Base-by-base conservation (phyloP, 1,284 basidiomycete genomes). In the Leccinum fuscescens region DNA sequence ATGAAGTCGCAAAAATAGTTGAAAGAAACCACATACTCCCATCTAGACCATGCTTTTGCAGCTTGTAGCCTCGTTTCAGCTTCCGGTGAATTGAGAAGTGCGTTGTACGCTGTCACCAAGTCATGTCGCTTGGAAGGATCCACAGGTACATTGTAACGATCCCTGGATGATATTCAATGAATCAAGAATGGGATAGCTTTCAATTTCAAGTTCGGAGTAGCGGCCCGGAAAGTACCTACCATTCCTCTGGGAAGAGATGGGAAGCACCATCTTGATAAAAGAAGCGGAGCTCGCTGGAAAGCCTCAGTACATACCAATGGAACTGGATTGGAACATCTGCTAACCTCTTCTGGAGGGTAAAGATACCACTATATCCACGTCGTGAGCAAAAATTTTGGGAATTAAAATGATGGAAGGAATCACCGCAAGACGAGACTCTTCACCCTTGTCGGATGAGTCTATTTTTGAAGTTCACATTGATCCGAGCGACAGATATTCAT, bases 251-350 rank as follows among this genome's bases (percentile, higher is more conserved):
- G 80, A 94, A 96, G 57, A 95, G 74, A 72, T 90, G 86, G 2
- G 87, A 89, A 17, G 89, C 77, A 8, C 91, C 92, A 1, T 90
- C 82, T 78, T 96, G 93, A 76, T 97, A 98, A 80, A 98, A 97
- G 80, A 95, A 98, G 27, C 84, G 80, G 29, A 98, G 82, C 76
- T 98, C 96, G 66, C 86, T 90, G 54, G 37, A 54, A 35, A 39
- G 2, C 8, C 4, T 57, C 56, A 58, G 46, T n/a, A 48, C 27
- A 35, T 20, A 31, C 15, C 8, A 27, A 50, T 48, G 14, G 44
- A 57, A 27, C 6, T 11, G n/a, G 29, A 44, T 15, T 4, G 17
- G 6, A 33, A 49, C 20, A 33, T 37, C 15, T 49, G 20, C 71
- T 14, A 59, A 88, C 88, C 84, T 89, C 75, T 86, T 86, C 46